A percentile compares a stretch with the other conserved stretches of the same genome.
Conservation (phyloP, 352 stramenopile species). For the Globisporangium sylvaticum region DNA sequence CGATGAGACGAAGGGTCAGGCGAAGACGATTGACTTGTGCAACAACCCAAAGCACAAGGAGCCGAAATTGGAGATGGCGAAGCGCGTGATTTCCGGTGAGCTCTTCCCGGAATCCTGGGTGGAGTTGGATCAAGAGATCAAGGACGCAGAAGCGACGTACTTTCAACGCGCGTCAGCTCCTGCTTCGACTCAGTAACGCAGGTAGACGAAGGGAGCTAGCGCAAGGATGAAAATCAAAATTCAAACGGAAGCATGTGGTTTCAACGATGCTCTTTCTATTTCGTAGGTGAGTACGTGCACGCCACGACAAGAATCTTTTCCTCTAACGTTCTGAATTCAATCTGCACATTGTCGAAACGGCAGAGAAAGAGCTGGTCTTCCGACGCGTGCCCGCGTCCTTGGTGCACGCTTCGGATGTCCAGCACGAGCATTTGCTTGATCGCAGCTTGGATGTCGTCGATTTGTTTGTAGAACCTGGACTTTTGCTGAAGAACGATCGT, state of each 20-base stretch:
- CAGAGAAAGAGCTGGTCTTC: constrained; percentile 61
- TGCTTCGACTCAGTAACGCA: neutral
- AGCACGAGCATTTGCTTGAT: constrained; percentile 82
- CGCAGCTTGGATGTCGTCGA: constrained; percentile 45
- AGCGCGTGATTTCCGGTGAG: constrained; percentile 95
- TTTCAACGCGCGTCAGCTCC: neutral
- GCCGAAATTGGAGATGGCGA: constrained; percentile 99
- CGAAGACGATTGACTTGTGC: constrained; percentile 99
- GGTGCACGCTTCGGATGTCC: constrained; percentile 81
- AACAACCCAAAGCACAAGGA: constrained; percentile 99
- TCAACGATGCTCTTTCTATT: neutral
- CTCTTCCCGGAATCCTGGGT: constrained; percentile 98
- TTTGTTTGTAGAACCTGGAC: constrained; percentile 61
- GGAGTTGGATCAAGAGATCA: constrained; percentile 97
- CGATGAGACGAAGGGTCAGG: constrained; percentile 94
- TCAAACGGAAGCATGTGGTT: neutral
- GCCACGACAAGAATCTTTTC: constrained; percentile 59
- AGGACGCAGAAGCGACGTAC: constrained; percentile 49
- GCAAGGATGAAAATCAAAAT: neutral
- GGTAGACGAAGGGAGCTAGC: neutral
- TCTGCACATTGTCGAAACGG: constrained; percentile 70
- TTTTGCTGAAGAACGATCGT: constrained; percentile 37
- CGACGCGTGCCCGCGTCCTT: constrained; percentile 56
- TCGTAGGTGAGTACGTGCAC: constrained; percentile 34
- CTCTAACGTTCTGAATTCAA: constrained; percentile 73